phyloP scores from a whole-genome alignment of 441 rosid species.

The Pelargonium australe region DNA sequence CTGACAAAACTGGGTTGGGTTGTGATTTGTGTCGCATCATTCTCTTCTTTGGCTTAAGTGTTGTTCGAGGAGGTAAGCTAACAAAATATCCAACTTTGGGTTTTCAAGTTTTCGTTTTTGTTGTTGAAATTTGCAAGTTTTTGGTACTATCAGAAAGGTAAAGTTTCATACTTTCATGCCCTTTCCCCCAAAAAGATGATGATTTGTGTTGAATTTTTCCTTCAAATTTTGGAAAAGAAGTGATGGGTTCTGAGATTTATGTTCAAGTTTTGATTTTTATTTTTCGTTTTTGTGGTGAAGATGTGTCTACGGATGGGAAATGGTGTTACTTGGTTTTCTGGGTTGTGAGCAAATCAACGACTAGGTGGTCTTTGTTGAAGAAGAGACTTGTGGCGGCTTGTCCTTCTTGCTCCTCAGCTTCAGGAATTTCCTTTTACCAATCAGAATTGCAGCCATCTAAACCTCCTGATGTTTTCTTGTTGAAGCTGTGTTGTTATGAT shows the following conservation, averaged over 20 bases:
- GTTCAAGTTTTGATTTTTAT: not conserved
- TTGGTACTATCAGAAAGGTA: too few relatives aligned
- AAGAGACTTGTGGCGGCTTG: slow-evolving; percentile 68
- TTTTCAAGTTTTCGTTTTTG: not conserved
- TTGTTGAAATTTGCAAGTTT: too few relatives aligned
- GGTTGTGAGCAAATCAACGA: slow-evolving; percentile 57
- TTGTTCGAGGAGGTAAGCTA: slow-evolving; percentile 67
- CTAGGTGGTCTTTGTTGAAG: slow-evolving; percentile 80
- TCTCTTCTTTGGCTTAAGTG: slow-evolving; percentile 81
- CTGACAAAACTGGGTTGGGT: slow-evolving; percentile 92
- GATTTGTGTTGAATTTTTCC: too few relatives aligned
- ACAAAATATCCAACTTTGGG: not conserved
- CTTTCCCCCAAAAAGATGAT: too few relatives aligned
- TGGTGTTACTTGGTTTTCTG: slow-evolving; percentile 92
- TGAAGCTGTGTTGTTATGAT: slow-evolving; percentile 64
- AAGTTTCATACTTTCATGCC: too few relatives aligned
- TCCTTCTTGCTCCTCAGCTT: slow-evolving; percentile 72
- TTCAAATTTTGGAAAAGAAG: not conserved
- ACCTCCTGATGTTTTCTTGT: slow-evolving; percentile 65
- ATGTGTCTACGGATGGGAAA: slow-evolving; percentile 88
- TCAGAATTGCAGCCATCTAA: slow-evolving; percentile 46
- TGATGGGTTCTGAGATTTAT: slow-evolving; percentile 2
- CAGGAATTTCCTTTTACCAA: slow-evolving; percentile 54
- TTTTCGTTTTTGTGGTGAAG: slow-evolving; percentile 33
- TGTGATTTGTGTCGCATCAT: slow-evolving; percentile 84